Evolutionary conservation across 306 rosid genomes (phyloP), one percentile per base, ranked within the genome.

Genomic region (Hylodesmum podocarpum): DNA sequence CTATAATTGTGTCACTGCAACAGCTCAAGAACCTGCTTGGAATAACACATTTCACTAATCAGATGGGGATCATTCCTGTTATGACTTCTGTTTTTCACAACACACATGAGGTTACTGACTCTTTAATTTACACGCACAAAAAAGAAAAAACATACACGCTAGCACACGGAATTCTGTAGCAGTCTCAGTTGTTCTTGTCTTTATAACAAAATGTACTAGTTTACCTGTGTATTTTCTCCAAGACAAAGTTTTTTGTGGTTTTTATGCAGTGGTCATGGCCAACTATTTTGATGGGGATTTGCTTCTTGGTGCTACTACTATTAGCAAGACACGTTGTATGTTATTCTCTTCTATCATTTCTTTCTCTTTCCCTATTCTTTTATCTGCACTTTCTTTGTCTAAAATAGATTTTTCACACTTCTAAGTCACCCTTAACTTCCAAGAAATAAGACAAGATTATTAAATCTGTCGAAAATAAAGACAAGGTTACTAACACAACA

Each of bases 181-280:
- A 3, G 10, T 27, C 16, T n/a, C 69, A 41, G 2, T 53, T 46
- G 2, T 53, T 46, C 33, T 46, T 58, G 19, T 40, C 72, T 58
- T 31, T 59, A n/a, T 44, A 44, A 37, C 8, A 43, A 49, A 36
- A 66, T 54, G 19, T 15, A 37, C 37, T n/a, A n/a, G n/a, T 66
- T 41, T 37, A 22, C 33, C 21, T 49, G 15, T 34, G 0, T 2
- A 21, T 10, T 69, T 13, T 58, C 18, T 44, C 44, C 53, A 12
- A 40, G 33, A 33, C 7, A 25, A 8, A 5, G 18, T 25, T 58
- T 39, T 84, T 1, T 33, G 21, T 75, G 53, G 37, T 9, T 76
- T 70, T 27, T 78, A n/a, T 82, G 88, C 96, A 95, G 99, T 95
- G 99, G 99, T 92, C 99, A 57, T 95, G 99, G 99, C 92, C 92